Conservation (phyloP, 129 eudicot species). For the Heracleum sosnowskyi region DNA sequence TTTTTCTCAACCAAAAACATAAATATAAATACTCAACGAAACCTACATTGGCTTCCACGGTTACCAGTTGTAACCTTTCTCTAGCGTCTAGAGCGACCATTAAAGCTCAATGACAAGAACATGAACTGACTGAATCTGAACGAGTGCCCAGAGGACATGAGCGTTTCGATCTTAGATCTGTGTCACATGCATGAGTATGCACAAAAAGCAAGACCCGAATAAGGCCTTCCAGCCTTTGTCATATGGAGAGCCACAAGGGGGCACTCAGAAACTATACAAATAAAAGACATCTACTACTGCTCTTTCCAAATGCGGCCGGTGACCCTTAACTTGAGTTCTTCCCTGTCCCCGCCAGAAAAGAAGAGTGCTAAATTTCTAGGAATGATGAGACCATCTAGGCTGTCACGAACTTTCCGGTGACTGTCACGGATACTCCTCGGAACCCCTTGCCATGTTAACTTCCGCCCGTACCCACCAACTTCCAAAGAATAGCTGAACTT, state of each 20-base stretch:
- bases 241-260: background rate
- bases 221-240: background rate
- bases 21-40: background rate
- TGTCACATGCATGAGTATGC: background rate
- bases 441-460: slow-evolving; percentile 23
- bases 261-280: background rate
- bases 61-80: background rate
- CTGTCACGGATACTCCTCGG: slow-evolving; percentile 25
- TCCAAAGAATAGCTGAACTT: slow-evolving; percentile 8
- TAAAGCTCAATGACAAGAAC: background rate
- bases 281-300: background rate
- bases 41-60: slow-evolving; percentile 2
- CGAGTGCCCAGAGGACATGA: background rate
- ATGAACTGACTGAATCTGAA: background rate
- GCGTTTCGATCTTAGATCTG: background rate
- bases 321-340: slow-evolving; percentile 10
- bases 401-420: slow-evolving; percentile 23
- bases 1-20: background rate
- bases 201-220: background rate
- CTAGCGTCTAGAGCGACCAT: background rate
- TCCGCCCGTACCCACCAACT: slow-evolving; percentile 22
- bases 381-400: slow-evolving; percentile 21
- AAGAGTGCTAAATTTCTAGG: slow-evolving; percentile 18
- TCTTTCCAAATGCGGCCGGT: slow-evolving; percentile 5
- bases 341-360: slow-evolving; percentile 11